A percentile compares a stretch with the other conserved stretches of the same genome.
Evolutionary conservation across 1,284 basidiomycete species (phyloP).

Genomic region (Trametes hirsuta): DNA sequence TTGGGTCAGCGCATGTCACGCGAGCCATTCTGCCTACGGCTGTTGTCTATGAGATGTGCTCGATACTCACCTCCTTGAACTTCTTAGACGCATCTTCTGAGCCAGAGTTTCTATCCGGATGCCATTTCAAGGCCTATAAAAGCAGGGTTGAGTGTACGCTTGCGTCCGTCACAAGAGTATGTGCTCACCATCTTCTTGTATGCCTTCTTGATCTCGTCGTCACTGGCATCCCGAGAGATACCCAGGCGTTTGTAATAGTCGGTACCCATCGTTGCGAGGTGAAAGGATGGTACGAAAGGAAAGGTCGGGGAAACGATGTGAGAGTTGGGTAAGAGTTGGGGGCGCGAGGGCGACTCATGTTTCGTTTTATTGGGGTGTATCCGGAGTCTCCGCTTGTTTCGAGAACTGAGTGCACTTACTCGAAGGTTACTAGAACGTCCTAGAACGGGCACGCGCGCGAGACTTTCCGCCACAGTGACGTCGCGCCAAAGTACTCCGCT

Average conservation of each 20-base stretch:
- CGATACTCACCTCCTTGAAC: conserved; percentile 82
- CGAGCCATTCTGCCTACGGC: background rate
- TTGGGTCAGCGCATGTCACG: conserved; percentile 5
- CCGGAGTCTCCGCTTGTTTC: conserved; percentile 4
- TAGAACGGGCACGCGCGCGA: conserved; percentile 18
- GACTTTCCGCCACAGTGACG: conserved; percentile 28
- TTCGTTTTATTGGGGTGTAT: conserved; percentile 16
- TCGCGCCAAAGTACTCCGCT: conserved; percentile 19
- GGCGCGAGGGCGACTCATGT: background rate
- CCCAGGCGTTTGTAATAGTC: conserved; percentile 88
- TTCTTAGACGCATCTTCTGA: conserved; percentile 86
- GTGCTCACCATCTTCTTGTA: conserved; percentile 49
- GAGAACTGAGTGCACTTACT: conserved; percentile 8
- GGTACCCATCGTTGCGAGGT: conserved; percentile 55
- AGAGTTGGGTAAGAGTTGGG: background rate
- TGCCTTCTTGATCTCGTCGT: conserved; percentile 64
- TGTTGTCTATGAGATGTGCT: background rate
- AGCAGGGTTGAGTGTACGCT: conserved; percentile 10
- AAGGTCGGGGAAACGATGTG: background rate
- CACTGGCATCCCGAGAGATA: conserved; percentile 71
- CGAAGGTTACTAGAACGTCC: conserved; percentile 29
- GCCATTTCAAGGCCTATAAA: conserved; percentile 60
- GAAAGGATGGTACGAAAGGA: background rate
- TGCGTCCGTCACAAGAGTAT: background rate
- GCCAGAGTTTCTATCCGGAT: conserved; percentile 79